phyloP scores from a whole-genome alignment of 2,329 filamentous ascomycete species.

The Setomelanomma holmii region DNA sequence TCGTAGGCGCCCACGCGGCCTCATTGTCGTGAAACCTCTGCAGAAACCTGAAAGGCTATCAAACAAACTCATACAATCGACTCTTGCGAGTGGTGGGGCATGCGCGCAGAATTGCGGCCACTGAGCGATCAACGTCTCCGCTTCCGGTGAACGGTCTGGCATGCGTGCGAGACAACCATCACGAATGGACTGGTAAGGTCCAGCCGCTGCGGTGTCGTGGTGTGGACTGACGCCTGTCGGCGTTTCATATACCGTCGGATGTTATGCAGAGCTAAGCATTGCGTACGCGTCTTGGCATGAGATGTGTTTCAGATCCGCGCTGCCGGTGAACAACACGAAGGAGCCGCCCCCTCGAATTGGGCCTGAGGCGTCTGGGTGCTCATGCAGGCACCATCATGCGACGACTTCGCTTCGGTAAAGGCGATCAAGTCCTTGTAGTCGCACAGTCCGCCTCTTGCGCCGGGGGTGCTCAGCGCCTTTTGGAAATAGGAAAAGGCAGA shows the following conservation, averaged over 20 bases:
- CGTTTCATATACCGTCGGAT: slow-evolving; percentile 28
- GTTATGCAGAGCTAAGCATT: slow-evolving; percentile 25
- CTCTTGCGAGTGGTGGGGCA: neutral
- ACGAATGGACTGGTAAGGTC: neutral
- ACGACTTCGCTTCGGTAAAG: neutral
- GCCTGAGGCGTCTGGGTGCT: neutral
- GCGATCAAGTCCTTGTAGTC: neutral
- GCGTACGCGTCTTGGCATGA: slow-evolving; percentile 22
- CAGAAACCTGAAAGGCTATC: slow-evolving; percentile 13
- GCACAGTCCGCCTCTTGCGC: neutral
- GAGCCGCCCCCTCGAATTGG: too few relatives aligned
- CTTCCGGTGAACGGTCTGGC: neutral
- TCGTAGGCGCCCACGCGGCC: slow-evolving; percentile 25
- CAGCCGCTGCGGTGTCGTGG: neutral
- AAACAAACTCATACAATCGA: neutral
- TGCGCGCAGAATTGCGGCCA: neutral
- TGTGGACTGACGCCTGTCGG: slow-evolving; percentile 21
- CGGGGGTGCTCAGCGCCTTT: neutral
- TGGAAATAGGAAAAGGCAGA: neutral
- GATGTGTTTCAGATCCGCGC: slow-evolving; percentile 24
- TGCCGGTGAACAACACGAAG: slow-evolving; percentile 1
- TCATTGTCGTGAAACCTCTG: slow-evolving; percentile 24
- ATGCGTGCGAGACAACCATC: neutral
- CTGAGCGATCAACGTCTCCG: neutral
- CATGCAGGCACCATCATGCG: neutral